Evolutionary conservation across 139 green algal genomes (phyloP), one percentile per base, ranked within the genome.

Genomic region (Chlamydomonas sp.): DNA sequence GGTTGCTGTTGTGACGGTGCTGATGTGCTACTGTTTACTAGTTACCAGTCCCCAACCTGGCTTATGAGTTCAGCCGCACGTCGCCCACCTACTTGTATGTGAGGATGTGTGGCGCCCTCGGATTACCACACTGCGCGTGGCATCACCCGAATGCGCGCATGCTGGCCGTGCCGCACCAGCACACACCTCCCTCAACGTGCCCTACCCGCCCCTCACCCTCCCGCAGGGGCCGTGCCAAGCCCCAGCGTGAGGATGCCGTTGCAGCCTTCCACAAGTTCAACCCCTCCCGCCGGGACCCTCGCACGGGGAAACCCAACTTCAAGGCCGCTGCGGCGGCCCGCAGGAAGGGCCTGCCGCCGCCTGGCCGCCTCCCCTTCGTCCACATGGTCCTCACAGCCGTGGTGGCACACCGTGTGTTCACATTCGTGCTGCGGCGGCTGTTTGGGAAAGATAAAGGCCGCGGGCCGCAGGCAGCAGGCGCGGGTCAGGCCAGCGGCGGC

Each of bases 181-280:
- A 49, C 31, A 49, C 31, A 49, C 31, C 76, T 66, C 17, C 2
- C 76, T 16, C 59, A 1, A 59, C 6, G 12, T 49, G 31, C 5
- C 17, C 66, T 15, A 20, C 5, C 66, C 66, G 15, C 12, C 66
- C 7, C 8, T 15, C 3, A 16, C 62, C 8, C 78, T 5, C 58
- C 57, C 79, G 6, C 31, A 84, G 79, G 17, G 79, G 79, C 64
- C 79, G 79, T 49, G 31, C 31, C 9, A 67, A 67, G 5, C 5
- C n/a, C 2, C 12, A 84, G 9, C 3, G 31, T 64, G 15, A 57
- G 14, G 64, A 57, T 31, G 49, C 79, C 63, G 78, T 72, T 4
- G 15, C 63, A 5, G n/a, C 68, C n/a, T 86, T 80, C 71, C 82
- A 86, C 18, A 86, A 86, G 71, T 79, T 20, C 31, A 86, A 86